Base-by-base conservation (phyloP, 1,139 yeast species). In the Chernovozyma aurita region DNA sequence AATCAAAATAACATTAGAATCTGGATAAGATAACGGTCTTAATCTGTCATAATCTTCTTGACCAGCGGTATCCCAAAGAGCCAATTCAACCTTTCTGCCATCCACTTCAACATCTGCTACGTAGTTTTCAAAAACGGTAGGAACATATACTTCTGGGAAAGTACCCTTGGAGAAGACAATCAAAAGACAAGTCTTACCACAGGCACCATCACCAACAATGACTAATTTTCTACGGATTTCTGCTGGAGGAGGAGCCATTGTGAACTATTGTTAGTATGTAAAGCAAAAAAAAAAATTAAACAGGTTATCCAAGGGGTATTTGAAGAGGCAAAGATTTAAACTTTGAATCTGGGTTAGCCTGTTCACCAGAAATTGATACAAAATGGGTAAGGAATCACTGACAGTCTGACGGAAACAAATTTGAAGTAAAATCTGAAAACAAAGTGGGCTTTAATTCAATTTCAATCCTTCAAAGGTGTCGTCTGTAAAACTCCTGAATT, bases 11-110 rank as follows among this genome's bases (percentile, higher is more conserved):
- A 88, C 95, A 59, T 88, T 85, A 36, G 96, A 84, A 61, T 87
- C 95, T 42, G 96, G 95, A 67, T 88, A 88, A 21, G 95, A 83
- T 52, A 88, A 73, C 24, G 96, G 96, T 70, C 97, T 72, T n/a
- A n/a, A n/a, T n/a, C n/a, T n/a, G n/a, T n/a, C n/a, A n/a, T n/a
- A n/a, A n/a, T n/a, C n/a, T n/a, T 88, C 96, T 75, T 88, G 97
- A 45, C 97, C 97, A 39, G 97, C 97, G 51, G 97, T 88, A 85
- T 88, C 97, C 96, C 97, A 88, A 48, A 88, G 74, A 18, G 96
- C 95, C 65, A 88, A 75, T 61, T 86, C 95, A 41, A 87, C 95
- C 63, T 85, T 85, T 71, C 95, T 83, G 39, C 96, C 96, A 55
- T 88, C 90, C 43, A 88, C 95, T 60, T 85, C 95, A 40, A 88